A percentile compares a stretch with the other conserved stretches of the same genome.
phyloP scores from a whole-genome alignment of 75 land plant species.

The Pinus tabuliformis region DNA sequence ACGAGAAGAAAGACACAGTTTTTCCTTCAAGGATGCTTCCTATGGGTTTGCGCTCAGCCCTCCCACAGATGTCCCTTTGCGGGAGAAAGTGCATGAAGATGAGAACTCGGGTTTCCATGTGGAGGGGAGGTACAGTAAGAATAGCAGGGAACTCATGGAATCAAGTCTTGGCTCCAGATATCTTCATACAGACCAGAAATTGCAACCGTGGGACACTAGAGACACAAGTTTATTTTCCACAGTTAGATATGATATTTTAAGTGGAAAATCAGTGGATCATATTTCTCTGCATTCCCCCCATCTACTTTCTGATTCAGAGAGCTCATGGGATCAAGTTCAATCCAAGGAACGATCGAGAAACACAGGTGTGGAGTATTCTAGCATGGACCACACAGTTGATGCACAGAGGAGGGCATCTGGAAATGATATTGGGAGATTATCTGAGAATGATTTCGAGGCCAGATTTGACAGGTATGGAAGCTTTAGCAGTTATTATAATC shows the following conservation, averaged over 20 bases:
- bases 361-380: conserved; percentile 14
- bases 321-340: conserved; percentile 21
- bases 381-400: background rate
- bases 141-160: conserved; percentile 44
- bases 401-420: conserved; percentile 1
- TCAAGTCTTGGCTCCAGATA: conserved; percentile 22
- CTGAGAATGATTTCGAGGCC: background rate
- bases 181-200: conserved; percentile 25
- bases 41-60: background rate
- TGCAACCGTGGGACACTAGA: conserved; percentile 14
- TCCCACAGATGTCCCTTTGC: background rate
- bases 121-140: conserved; percentile 37
- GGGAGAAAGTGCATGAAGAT: conserved; percentile 3
- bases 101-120: conserved; percentile 5
- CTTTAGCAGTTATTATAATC: background rate
- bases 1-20: background rate
- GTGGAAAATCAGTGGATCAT: conserved; percentile 37
- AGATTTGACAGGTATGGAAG: background rate
- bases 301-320: conserved; percentile 17
- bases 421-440: conserved; percentile 9
- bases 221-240: background rate
- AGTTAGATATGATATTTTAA: conserved; percentile 10
- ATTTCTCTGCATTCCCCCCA: conserved; percentile 9
- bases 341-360: conserved; percentile 29
- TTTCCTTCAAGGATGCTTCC: background rate